Evolutionary conservation across 805 yeast species (phyloP).

Genomic region (Kazachstania taianensis): DNA sequence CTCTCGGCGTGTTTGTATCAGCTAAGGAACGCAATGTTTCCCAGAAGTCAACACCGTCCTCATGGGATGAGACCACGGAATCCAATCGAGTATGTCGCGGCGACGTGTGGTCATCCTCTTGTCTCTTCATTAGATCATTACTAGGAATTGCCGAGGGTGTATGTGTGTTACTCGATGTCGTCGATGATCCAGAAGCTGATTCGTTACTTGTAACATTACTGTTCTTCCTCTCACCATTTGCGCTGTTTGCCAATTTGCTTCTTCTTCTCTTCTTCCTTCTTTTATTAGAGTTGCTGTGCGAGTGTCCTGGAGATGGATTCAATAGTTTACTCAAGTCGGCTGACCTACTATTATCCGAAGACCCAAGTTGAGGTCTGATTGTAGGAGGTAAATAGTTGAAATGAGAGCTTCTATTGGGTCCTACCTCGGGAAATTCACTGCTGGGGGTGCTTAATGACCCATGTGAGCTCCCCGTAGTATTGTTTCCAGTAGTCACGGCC

Average conservation of each 20-base stretch:
- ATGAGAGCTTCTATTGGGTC: constrained; percentile 52
- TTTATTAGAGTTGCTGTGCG: background rate
- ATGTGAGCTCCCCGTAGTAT: constrained; percentile 10
- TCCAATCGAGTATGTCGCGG: background rate
- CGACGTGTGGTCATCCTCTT: background rate
- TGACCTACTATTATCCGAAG: constrained; percentile 42
- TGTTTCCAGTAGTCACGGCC: background rate
- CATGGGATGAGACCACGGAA: constrained; percentile 24
- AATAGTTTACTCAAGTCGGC: constrained; percentile 37
- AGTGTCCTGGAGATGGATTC: constrained; percentile 26
- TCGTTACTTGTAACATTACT: background rate
- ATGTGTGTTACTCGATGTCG: constrained; percentile 1
- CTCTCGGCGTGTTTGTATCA: constrained; percentile 8
- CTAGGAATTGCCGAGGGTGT: background rate
- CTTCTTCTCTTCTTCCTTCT: constrained; percentile 7
- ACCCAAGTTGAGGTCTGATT: constrained; percentile 58
- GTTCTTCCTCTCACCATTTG: background rate
- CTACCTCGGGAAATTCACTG: constrained; percentile 34
- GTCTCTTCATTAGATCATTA: background rate
- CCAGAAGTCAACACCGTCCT: constrained; percentile 63
- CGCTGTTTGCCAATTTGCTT: constrained; percentile 2
- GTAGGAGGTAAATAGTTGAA: constrained; percentile 69
- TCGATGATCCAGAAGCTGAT: background rate
- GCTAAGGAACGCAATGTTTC: constrained; percentile 54
- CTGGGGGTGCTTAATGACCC: constrained; percentile 17